A percentile compares a stretch with the other conserved stretches of the same genome.
phyloP scores from a whole-genome alignment of 2,329 filamentous ascomycete genomes.

The Colletotrichum endophyticum region DNA sequence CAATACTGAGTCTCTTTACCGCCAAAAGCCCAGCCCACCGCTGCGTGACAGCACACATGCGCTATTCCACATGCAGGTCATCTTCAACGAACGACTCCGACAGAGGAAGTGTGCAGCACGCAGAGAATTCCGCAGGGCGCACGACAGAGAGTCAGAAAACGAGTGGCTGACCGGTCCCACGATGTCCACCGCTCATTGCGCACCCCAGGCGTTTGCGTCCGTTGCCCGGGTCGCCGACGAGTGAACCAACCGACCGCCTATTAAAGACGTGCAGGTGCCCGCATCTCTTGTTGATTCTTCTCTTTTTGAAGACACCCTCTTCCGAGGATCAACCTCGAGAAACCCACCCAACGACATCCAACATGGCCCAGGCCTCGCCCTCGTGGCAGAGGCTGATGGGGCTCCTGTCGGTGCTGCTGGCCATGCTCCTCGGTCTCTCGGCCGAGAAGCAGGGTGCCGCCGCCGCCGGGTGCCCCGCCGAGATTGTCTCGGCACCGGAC shows the following conservation, averaged over 20 bases:
- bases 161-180: constrained; percentile 4
- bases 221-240: constrained; percentile 1
- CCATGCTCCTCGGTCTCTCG: constrained; percentile 13
- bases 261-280: constrained; percentile 11
- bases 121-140: not conserved
- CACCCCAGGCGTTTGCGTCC: not conserved
- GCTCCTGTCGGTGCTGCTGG: constrained; percentile 18
- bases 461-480: constrained; percentile 1
- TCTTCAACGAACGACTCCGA: constrained; percentile 2
- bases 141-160: not conserved
- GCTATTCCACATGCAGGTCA: not conserved
- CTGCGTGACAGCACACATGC: not conserved
- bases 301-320: constrained; percentile 16
- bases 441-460: constrained; percentile 9
- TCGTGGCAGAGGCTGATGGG: constrained; percentile 18
- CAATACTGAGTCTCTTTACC: not conserved
- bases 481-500: not conserved
- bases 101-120: not conserved
- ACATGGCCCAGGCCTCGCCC: constrained; percentile 19
- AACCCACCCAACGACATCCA: not conserved
- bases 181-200: constrained; percentile 8
- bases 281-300: not conserved
- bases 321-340: constrained; percentile 19
- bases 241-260: not conserved
- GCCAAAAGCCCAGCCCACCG: constrained; percentile 4